Evolutionary conservation across 345 rosid genomes (phyloP).

Genomic region (Ceriops zippeliana): DNA sequence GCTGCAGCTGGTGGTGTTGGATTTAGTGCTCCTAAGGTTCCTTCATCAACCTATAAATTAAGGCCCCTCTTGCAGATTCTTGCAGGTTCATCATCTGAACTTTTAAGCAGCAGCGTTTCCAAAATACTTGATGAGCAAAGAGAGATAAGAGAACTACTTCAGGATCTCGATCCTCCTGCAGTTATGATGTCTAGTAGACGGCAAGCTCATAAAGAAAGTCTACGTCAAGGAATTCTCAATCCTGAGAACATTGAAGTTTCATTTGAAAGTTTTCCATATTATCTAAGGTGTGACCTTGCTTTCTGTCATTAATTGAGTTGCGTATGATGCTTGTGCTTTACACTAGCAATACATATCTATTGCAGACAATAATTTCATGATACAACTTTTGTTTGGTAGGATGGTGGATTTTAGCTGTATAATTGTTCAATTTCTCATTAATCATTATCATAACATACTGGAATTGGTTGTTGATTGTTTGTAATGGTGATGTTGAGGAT

Average conservation of each 20-base stretch:
- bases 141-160: constrained; percentile 51
- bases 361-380: neutral
- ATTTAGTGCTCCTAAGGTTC: constrained; percentile 52
- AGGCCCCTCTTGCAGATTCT: constrained; percentile 66
- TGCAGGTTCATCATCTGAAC: constrained; percentile 51
- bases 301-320: neutral
- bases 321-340: neutral
- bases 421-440: no score
- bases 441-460: no score
- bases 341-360: neutral
- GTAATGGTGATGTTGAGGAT: neutral
- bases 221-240: constrained; percentile 60
- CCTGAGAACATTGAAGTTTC: constrained; percentile 69
- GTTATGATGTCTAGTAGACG: constrained; percentile 51
- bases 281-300: constrained; percentile 51
- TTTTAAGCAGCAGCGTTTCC: constrained; percentile 51
- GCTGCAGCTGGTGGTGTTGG: constrained; percentile 45
- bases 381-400: no score
- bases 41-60: constrained; percentile 53
- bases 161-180: constrained; percentile 46
- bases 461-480: neutral
- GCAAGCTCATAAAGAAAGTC: constrained; percentile 64
- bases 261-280: constrained; percentile 82
- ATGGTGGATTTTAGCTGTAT: no score
- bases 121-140: constrained; percentile 60